phyloP scores from a whole-genome alignment of 192 early-diverging fungal genomes.

The Backusella westeae region DNA sequence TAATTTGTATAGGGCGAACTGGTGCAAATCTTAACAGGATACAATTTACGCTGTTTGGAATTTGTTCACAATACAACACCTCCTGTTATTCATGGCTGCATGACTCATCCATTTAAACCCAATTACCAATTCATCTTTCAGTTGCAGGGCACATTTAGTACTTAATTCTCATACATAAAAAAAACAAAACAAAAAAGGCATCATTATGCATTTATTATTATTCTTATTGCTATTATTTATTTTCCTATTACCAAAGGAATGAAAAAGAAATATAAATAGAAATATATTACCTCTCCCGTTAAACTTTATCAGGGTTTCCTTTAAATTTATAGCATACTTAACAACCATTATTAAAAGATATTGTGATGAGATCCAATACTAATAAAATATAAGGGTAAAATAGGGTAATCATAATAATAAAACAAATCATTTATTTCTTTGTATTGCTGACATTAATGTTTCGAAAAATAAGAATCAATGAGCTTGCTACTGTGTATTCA shows the following conservation, averaged over 20 bases:
- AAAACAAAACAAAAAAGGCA: background rate
- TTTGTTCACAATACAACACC: conserved; percentile 30
- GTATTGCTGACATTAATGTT: too few species aligned
- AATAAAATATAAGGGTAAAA: too few species aligned
- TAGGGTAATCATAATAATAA: too few species aligned
- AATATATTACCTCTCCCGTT: background rate
- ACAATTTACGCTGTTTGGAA: conserved; percentile 58
- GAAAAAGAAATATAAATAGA: background rate
- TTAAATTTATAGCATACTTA: too few species aligned
- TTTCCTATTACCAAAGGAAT: background rate
- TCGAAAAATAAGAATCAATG: too few species aligned
- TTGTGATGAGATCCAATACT: too few species aligned
- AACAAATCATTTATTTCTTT: too few species aligned
- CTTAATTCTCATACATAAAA: background rate
- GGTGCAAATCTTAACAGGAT: conserved; percentile 51
- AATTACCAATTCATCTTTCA: conserved; percentile 33
- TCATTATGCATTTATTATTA: background rate
- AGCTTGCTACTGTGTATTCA: background rate
- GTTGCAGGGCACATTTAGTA: conserved; percentile 10
- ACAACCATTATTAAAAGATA: too few species aligned
- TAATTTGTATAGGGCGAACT: conserved; percentile 38
- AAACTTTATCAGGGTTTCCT: too few species aligned
- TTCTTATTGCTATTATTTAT: background rate
- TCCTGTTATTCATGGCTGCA: conserved; percentile 33
- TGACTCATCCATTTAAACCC: conserved; percentile 33